phyloP scores from a whole-genome alignment of 2,329 filamentous ascomycete species.

The Fusarium lateritium region DNA sequence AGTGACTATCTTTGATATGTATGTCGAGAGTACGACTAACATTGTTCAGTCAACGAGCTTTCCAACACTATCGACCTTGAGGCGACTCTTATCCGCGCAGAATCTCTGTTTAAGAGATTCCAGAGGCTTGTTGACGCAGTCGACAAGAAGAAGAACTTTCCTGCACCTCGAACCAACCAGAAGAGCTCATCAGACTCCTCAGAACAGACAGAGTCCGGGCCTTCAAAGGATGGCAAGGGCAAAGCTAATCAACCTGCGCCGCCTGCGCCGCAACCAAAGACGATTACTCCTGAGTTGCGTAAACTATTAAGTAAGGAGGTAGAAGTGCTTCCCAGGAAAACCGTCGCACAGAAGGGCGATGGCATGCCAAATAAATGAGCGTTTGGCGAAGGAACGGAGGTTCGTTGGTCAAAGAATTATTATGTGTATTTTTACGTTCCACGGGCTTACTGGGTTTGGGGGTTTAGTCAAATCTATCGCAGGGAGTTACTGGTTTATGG shows the following conservation, averaged over 20 bases:
- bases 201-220: constrained; percentile 15
- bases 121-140: constrained; percentile 90
- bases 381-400: neutral
- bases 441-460: constrained; percentile 7
- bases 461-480: constrained; percentile 1
- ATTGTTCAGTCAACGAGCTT: constrained; percentile 85
- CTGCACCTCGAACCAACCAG: constrained; percentile 60
- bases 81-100: constrained; percentile 87
- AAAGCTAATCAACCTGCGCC: constrained; percentile 56
- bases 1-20: constrained; percentile 50
- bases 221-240: constrained; percentile 49
- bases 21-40: constrained; percentile 32
- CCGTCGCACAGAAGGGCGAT: constrained; percentile 55
- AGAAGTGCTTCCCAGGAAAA: constrained; percentile 59
- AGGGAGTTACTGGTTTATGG: constrained; percentile 38
- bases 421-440: constrained; percentile 33
- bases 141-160: constrained; percentile 92
- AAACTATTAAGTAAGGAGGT: constrained; percentile 66
- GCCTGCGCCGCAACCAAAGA: constrained; percentile 56
- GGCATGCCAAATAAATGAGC: constrained; percentile 53
- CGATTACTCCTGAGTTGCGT: constrained; percentile 71
- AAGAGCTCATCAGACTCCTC: constrained; percentile 37
- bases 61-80: constrained; percentile 93
- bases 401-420: neutral
- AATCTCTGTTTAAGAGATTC: constrained; percentile 89